Evolutionary conservation across 2,329 filamentous ascomycete genomes (phyloP), one percentile per base, ranked within the genome.

Genomic region (Didymella pinodella): DNA sequence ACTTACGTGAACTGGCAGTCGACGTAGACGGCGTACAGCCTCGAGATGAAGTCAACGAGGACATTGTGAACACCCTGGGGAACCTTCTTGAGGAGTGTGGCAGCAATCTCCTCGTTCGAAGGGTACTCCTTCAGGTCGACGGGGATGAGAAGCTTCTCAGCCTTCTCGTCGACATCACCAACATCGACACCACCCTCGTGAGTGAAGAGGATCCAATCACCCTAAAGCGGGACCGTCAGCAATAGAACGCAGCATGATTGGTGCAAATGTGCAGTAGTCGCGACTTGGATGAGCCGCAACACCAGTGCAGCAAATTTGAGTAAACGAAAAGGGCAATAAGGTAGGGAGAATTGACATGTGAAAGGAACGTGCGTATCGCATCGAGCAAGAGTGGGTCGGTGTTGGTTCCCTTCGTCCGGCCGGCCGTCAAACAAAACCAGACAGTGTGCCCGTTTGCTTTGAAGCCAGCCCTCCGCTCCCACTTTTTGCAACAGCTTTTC

Each of bases 111-210:
- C 77, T 96, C 90, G 83, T 99, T 98, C 68, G 93, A 97, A 68
- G 95, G 95, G 82, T 94, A 99, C 81, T 97, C 84, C 68, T 89
- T 86, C 64, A 99, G 90, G 81, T 98, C 93, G 74, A 99, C 95
- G 72, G 95, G 94, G 74, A 99, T 93, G 77, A 99, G 84, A 65
- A 99, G 87, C 90, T 98, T 99, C 88, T 98, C 92, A 65, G 95
- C 95, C 86, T 99, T 99, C 67, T 89, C 93, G 76, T 99, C 95
- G 69, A 99, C 95, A 88, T 99, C 95, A 79, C 95, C 95, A 73
- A 99, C 95, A 82, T 99, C 95, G 70, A 99, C 93, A 90, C 95
- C 95, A 85, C 95, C 95, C 83, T 99, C 95, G 83, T 99, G 93
- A 75, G 94, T 97, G 86, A 99, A 99, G 77, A 99, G 92, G 78